phyloP scores from a whole-genome alignment of 768 basidiomycete genomes.

The Suillus paluster region DNA sequence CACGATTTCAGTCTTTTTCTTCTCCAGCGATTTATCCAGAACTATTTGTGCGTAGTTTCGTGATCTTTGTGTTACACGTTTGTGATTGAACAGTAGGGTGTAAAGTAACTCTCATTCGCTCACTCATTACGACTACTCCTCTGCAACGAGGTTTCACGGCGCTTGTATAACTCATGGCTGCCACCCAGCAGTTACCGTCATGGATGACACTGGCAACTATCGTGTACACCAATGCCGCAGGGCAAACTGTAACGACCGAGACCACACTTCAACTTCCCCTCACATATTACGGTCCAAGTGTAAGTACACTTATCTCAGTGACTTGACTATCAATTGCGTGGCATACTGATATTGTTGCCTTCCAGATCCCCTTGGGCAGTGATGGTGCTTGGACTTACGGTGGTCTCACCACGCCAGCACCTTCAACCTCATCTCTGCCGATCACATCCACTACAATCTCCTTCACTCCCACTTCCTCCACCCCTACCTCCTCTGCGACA shows the following conservation, averaged over 20 bases:
- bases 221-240: constrained; percentile 55
- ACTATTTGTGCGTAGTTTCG: neutral
- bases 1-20: constrained; percentile 18
- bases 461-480: constrained; percentile 22
- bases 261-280: constrained; percentile 69
- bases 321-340: neutral
- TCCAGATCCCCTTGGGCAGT: constrained; percentile 74
- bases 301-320: constrained; percentile 44
- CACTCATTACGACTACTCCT: constrained; percentile 15
- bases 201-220: constrained; percentile 68
- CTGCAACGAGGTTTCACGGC: constrained; percentile 12
- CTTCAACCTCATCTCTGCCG: constrained; percentile 32
- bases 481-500: constrained; percentile 35
- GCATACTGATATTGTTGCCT: constrained; percentile 9
- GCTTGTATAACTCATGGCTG: constrained; percentile 28
- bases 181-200: constrained; percentile 69
- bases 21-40: constrained; percentile 13
- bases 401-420: constrained; percentile 68
- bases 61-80: neutral
- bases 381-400: constrained; percentile 71
- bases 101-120: constrained; percentile 31
- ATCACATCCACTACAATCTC: constrained; percentile 29
- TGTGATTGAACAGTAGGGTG: neutral
- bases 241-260: constrained; percentile 57
- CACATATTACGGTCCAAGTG: constrained; percentile 84